Evolutionary conservation across 2,329 filamentous ascomycete species (phyloP), one percentile per base, ranked within the genome.

Genomic region (Fonsecaea nubica): DNA sequence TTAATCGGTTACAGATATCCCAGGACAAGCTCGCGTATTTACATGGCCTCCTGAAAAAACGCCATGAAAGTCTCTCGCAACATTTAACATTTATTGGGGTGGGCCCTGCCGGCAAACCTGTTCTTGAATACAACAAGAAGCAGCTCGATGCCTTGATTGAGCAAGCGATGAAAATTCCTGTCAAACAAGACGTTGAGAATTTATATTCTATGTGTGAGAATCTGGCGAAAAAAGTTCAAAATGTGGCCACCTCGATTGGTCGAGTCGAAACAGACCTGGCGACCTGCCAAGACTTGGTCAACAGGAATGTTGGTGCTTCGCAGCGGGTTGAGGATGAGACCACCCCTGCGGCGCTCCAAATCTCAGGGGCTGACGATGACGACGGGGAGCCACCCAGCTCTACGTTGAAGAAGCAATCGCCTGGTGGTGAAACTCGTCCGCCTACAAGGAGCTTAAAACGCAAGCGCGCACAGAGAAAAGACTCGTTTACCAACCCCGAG

Each of bases 401-500:
- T 12, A 6, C 45, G 25, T 60, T 9, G 35, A 13, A 6, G 33
- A 36, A n/a, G 21, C 58, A 53, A 15, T 21, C 32, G 7, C 33
- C 48, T 3, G 32, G 42, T 13, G 50, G 33, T 21, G n/a, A 12
- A 52, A 15, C 45, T 61, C 45, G 36, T 33, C 55, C 13, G 2
- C 38, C 58, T 21, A 3, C 21, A 38, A n/a, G 6, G 8, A 48
- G 18, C 3, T 61, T 32, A 9, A 61, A 61, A 53, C 58, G 58
- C 45, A 61, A 61, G 13, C 30, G 32, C 18, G n/a, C 57, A 50
- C 15, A 7, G 6, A 59, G 38, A 15, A 18, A 25, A 33, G 25
- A 50, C 7, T 13, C 12, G 12, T n/a, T 6, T 18, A 48, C 5
- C 38, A 42, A 50, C 15, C 9, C 89, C 5, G 89, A 88, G 67